A percentile compares a stretch with the other conserved stretches of the same genome.
These are phyloP conservation scores for Limonium bicolor DNA, from an alignment of 148 eudicot species.

Conservation along the genomic window DNA sequence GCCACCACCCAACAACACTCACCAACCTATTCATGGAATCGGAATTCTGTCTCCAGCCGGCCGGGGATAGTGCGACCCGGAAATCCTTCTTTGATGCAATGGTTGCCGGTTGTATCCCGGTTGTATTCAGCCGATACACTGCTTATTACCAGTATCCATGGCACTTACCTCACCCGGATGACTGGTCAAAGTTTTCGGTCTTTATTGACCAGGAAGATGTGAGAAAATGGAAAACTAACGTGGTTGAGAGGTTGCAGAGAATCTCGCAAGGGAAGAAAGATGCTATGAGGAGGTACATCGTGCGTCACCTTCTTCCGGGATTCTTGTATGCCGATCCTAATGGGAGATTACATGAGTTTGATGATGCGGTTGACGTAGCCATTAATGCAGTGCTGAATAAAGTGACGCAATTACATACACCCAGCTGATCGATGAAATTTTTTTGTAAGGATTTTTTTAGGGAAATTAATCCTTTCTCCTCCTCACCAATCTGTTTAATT, in stretches of 20 bases:
- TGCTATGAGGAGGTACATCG: constrained; percentile 58
- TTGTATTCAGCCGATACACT: constrained; percentile 51
- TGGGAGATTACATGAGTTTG: constrained; percentile 39
- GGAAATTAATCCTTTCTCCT: too few relatives aligned
- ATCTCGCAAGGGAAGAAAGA: constrained; percentile 33
- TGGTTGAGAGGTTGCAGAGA: constrained; percentile 34
- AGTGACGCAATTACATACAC: too few relatives aligned
- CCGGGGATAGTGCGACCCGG: constrained; percentile 68
- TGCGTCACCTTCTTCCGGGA: constrained; percentile 53
- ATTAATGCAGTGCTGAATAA: constrained; percentile 44
- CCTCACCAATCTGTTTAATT: too few relatives aligned
- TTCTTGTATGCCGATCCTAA: constrained; percentile 52
- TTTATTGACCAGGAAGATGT: constrained; percentile 47
- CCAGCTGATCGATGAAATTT: too few relatives aligned
- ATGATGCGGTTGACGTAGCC: constrained; percentile 58
- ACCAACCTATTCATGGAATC: constrained; percentile 43
- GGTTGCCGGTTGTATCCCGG: constrained; percentile 73
- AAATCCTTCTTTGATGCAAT: constrained; percentile 75
- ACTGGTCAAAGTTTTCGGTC: constrained; percentile 41
- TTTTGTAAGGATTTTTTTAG: too few relatives aligned
- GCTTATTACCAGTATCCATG: constrained; percentile 80
- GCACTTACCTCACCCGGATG: constrained; percentile 70
- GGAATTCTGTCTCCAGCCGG: constrained; percentile 75
- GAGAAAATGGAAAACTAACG: constrained; percentile 26
- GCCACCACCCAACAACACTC: constrained; percentile 25